Evolutionary conservation across 2,329 filamentous ascomycete genomes (phyloP).

Genomic region (Sporothrix mexicana): DNA sequence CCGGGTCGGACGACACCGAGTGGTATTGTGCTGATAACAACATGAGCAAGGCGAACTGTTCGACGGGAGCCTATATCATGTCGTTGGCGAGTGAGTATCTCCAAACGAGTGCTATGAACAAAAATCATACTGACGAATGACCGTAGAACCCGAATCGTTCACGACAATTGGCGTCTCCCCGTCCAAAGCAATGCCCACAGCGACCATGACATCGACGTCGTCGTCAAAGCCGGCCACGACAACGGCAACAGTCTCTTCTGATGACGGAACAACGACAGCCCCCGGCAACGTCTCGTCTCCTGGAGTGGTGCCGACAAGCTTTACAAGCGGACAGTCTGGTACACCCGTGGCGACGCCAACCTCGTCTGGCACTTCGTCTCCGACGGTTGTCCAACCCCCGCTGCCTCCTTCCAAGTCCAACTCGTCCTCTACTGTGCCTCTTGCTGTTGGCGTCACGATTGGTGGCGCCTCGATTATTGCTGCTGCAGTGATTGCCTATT

Average conservation of each 20-base stretch:
- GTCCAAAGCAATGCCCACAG: background rate
- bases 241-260: background rate
- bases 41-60: slow-evolving; percentile 32
- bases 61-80: slow-evolving; percentile 30
- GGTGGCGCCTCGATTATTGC: slow-evolving; percentile 30
- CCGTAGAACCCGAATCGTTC: background rate
- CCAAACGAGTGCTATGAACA: background rate
- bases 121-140: too few species aligned
- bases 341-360: background rate
- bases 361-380: background rate
- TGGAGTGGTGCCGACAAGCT: background rate
- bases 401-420: background rate
- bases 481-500: slow-evolving; percentile 6
- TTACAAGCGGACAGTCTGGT: background rate
- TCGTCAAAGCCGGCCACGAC: background rate
- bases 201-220: background rate
- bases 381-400: background rate
- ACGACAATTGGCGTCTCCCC: slow-evolving; percentile 32
- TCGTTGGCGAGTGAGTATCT: slow-evolving; percentile 25
- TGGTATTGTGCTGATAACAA: slow-evolving; percentile 36
- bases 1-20: background rate
- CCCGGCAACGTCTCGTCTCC: background rate
- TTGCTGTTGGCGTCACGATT: slow-evolving; percentile 36
- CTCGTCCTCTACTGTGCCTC: slow-evolving; percentile 20
- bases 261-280: background rate